phyloP scores from a whole-genome alignment of 495 filamentous ascomycete species.

The Neurospora sp. region DNA sequence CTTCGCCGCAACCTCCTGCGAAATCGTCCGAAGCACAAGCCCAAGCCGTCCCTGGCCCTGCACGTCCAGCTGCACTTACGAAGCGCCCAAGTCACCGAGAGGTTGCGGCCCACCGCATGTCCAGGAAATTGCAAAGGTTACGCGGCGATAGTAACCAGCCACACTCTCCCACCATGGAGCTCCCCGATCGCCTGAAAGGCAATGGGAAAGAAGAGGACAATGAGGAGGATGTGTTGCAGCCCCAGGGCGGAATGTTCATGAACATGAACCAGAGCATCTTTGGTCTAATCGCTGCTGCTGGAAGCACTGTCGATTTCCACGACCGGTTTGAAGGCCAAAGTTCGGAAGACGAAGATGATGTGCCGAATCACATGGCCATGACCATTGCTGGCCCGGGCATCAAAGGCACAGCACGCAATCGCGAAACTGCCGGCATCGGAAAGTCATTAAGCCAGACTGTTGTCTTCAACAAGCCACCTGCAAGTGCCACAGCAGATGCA shows the following conservation, averaged over 20 bases:
- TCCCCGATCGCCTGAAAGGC: conserved; percentile 69
- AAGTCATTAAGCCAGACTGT: background rate
- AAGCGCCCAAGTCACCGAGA: conserved; percentile 11
- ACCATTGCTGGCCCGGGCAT: conserved; percentile 14
- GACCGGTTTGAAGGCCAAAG: conserved; percentile 69
- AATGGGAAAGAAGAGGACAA: conserved; percentile 48
- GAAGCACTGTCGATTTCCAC: conserved; percentile 68
- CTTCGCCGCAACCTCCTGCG: conserved; percentile 1
- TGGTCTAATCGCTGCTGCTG: conserved; percentile 85
- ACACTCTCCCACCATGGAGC: conserved; percentile 53
- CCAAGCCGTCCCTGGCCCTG: conserved; percentile 1
- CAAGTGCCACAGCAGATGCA: background rate
- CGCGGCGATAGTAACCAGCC: conserved; percentile 31
- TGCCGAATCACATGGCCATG: conserved; percentile 19
- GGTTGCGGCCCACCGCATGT: conserved; percentile 20
- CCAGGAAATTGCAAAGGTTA: conserved; percentile 49
- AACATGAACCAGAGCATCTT: conserved; percentile 95
- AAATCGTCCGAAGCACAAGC: background rate
- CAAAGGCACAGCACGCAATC: background rate
- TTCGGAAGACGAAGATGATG: conserved; percentile 58
- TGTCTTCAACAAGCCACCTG: background rate
- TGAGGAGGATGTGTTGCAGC: conserved; percentile 64
- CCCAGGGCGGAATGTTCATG: conserved; percentile 44
- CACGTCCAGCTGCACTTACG: background rate
- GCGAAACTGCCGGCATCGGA: background rate